phyloP scores from a whole-genome alignment of 78 protist genomes.

The Dictyostelium firmibasis region DNA sequence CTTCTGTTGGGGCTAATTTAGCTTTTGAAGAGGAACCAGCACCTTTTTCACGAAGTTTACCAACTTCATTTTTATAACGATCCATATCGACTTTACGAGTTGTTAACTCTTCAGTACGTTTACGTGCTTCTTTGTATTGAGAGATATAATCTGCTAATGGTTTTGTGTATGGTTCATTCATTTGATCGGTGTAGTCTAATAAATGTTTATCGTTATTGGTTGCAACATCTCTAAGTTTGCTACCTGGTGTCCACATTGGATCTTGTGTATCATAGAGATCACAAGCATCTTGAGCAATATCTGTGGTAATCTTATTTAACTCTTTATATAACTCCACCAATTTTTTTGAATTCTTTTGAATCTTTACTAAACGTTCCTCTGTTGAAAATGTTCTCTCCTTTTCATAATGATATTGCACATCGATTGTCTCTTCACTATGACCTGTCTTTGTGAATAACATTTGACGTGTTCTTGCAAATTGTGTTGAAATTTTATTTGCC shows the following conservation, averaged over 20 bases:
- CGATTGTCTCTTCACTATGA: slow-evolving; percentile 64
- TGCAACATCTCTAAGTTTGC: slow-evolving; percentile 24
- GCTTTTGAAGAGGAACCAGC: slow-evolving; percentile 16
- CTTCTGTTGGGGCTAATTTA: slow-evolving; percentile 73
- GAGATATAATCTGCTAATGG: slow-evolving; percentile 18
- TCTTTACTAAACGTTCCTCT: slow-evolving; percentile 23
- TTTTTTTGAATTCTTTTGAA: slow-evolving; percentile 40
- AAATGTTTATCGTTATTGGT: not conserved
- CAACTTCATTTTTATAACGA: slow-evolving; percentile 76
- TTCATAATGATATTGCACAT: slow-evolving; percentile 64
- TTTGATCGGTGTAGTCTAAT: not conserved
- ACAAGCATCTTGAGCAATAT: slow-evolving; percentile 56
- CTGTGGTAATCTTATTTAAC: slow-evolving; percentile 6
- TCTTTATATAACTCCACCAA: slow-evolving; percentile 43
- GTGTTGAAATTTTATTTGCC: slow-evolving; percentile 27
- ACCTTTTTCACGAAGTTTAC: slow-evolving; percentile 66
- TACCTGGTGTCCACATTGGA: slow-evolving; percentile 36
- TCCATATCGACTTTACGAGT: slow-evolving; percentile 80
- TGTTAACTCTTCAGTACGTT: slow-evolving; percentile 59
- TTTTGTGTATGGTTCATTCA: not conserved
- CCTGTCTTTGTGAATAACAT: slow-evolving; percentile 63
- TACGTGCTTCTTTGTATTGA: slow-evolving; percentile 43
- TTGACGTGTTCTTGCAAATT: slow-evolving; percentile 68
- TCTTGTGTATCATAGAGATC: slow-evolving; percentile 62
- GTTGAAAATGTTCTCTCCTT: slow-evolving; percentile 40